Evolutionary conservation across 1,139 yeast genomes (phyloP).

Genomic region (Trichomonascaceae sp.): DNA sequence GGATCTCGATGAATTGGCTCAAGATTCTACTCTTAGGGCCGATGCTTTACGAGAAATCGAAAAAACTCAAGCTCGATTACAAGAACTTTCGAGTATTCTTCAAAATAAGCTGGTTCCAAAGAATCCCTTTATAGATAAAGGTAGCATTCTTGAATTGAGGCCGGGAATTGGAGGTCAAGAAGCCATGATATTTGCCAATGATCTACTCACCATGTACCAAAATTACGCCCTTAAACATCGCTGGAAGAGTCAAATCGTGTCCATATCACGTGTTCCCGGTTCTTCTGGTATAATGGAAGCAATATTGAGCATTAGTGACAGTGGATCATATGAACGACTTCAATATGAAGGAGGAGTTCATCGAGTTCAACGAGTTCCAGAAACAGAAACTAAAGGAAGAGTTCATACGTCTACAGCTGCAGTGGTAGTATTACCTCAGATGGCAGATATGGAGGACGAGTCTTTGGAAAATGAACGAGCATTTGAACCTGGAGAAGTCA

Average conservation of each 20-base stretch:
- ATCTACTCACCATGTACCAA: constrained; percentile 73
- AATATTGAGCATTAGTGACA: constrained; percentile 62
- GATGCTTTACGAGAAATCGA: constrained; percentile 49
- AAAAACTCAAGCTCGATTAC: constrained; percentile 22
- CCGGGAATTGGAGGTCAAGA: constrained; percentile 98
- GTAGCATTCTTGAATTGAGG: constrained; percentile 76
- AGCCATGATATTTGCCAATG: constrained; percentile 79
- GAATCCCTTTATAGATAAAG: constrained; percentile 67
- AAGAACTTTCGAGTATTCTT: constrained; percentile 38
- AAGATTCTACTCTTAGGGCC: constrained; percentile 35
- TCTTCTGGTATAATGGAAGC: constrained; percentile 75
- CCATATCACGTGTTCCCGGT: constrained; percentile 44
- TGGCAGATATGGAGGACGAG: constrained; percentile 37
- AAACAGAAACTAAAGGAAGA: constrained; percentile 88
- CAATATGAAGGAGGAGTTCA: constrained; percentile 94
- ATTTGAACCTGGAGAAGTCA: constrained; percentile 80
- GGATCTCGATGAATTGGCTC: constrained; percentile 34
- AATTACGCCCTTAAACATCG: constrained; percentile 57
- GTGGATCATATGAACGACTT: constrained; percentile 67
- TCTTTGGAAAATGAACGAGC: constrained; percentile 61
- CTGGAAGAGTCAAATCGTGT: constrained; percentile 63
- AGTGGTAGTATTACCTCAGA: constrained; percentile 85
- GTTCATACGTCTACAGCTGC: constrained; percentile 96
- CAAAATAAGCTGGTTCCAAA: constrained; percentile 64
- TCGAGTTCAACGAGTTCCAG: constrained; percentile 90